phyloP scores from a whole-genome alignment of 129 eudicot species.

The Escallonia rubra region DNA sequence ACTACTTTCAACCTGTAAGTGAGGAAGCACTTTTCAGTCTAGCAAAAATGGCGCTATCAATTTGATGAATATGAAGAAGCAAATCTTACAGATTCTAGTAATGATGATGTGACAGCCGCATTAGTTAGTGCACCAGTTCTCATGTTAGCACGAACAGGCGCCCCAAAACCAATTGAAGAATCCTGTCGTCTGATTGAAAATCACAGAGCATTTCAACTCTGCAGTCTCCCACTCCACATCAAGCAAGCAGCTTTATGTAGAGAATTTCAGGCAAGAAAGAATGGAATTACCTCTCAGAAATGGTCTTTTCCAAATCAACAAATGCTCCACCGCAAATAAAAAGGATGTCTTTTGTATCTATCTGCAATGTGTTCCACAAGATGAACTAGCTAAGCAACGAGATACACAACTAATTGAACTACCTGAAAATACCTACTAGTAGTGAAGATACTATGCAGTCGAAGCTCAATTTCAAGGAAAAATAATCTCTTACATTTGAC shows the following conservation, averaged over 20 bases:
- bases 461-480: no score
- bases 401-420: no score
- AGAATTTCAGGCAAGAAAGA: neutral
- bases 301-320: constrained; percentile 82
- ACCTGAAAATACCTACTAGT: no score
- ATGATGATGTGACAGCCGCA: constrained; percentile 67
- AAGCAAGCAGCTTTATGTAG: neutral
- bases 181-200: constrained; percentile 71
- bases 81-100: constrained; percentile 71
- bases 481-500: no score
- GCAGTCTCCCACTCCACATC: neutral
- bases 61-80: neutral
- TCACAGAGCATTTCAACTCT: constrained; percentile 3
- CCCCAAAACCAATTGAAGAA: constrained; percentile 94
- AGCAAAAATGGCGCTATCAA: neutral
- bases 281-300: constrained; percentile 72
- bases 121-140: constrained; percentile 62
- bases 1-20: constrained; percentile 84
- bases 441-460: no score
- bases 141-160: constrained; percentile 96
- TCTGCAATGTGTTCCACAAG: constrained; percentile 28
- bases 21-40: constrained; percentile 2
- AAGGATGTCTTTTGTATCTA: constrained; percentile 88
- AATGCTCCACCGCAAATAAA: constrained; percentile 96
- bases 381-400: constrained; percentile 5